phyloP scores from a whole-genome alignment of 768 basidiomycete species.

The Floccularia luteovirens region DNA sequence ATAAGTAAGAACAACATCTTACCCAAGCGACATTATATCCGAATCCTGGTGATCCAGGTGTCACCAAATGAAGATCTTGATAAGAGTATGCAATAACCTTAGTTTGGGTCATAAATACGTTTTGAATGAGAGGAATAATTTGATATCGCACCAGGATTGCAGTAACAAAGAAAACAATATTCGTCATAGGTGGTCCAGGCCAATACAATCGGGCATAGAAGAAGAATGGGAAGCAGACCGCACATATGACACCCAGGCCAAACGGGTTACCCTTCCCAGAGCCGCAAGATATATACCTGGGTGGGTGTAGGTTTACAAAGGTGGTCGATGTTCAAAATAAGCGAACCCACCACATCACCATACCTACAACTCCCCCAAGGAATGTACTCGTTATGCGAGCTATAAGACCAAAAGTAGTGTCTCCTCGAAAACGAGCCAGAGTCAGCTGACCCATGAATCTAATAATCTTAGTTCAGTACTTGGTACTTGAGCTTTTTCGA shows the following conservation, averaged over 20 bases:
- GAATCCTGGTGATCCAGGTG: conserved; percentile 45
- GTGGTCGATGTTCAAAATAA: not conserved
- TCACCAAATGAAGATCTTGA: conserved; percentile 42
- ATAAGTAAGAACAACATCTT: conserved; percentile 8
- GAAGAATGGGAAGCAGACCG: conserved; percentile 66
- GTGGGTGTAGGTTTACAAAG: not conserved
- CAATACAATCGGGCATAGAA: conserved; percentile 68
- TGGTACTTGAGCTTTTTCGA: not conserved
- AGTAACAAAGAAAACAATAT: conserved; percentile 63
- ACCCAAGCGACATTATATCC: conserved; percentile 74
- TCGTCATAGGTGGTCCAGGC: conserved; percentile 68
- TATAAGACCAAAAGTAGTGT: conserved; percentile 61
- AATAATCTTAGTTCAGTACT: not conserved
- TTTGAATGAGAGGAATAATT: not conserved
- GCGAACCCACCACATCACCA: conserved; percentile 53
- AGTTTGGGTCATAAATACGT: not conserved
- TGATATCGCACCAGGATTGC: conserved; percentile 35
- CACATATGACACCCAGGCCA: conserved; percentile 61
- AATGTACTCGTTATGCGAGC: conserved; percentile 60
- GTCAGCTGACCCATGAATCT: conserved; percentile 76
- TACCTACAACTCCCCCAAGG: conserved; percentile 53
- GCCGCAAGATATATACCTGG: conserved; percentile 68
- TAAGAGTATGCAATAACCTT: conserved; percentile 74
- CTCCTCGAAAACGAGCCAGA: conserved; percentile 63
- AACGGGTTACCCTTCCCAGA: conserved; percentile 52